phyloP scores from a whole-genome alignment of 1,139 yeast species.

The Suhomyces bokatorum region DNA sequence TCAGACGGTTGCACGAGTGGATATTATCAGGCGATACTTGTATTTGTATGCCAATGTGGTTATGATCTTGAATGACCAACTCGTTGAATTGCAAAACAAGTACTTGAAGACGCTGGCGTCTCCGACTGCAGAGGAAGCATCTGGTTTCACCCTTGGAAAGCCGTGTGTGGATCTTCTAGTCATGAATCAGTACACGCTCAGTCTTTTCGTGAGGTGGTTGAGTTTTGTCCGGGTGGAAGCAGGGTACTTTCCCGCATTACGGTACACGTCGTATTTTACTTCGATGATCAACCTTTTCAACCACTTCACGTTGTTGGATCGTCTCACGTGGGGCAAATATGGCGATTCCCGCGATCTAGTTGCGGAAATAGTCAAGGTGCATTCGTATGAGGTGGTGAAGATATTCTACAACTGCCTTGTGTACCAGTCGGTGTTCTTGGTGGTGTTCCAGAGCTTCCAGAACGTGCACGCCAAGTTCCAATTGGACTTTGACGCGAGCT shows the following conservation, averaged over 20 bases:
- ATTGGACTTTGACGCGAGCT: conserved; percentile 13
- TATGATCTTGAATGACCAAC: conserved; percentile 10
- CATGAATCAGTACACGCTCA: conserved; percentile 23
- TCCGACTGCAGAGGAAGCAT: conserved; percentile 8
- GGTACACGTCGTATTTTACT: conserved; percentile 32
- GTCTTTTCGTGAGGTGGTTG: conserved; percentile 32
- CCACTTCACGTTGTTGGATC: conserved; percentile 26
- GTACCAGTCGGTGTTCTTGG: conserved; percentile 27
- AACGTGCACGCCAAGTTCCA: conserved; percentile 1
- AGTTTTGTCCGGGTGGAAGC: conserved; percentile 33
- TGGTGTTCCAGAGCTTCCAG: conserved; percentile 20
- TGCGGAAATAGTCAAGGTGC: conserved; percentile 12
- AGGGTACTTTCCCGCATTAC: conserved; percentile 35
- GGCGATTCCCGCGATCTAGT: conserved; percentile 18
- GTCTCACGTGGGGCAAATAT: conserved; percentile 13
- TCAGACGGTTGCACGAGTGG: conserved; percentile 17
- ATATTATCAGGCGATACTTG: conserved; percentile 23
- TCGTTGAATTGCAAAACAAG: conserved; percentile 5
- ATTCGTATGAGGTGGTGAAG: conserved; percentile 18
- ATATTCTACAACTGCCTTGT: conserved; percentile 25
- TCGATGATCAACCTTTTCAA: conserved; percentile 29
- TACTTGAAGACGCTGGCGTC: conserved; percentile 13
- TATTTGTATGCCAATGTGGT: conserved; percentile 23
- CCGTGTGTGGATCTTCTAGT: conserved; percentile 21
- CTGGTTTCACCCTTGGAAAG: neutral